Evolutionary conservation across 2,329 filamentous ascomycete genomes (phyloP), one percentile per base, ranked within the genome.

Genomic region (Cercospora janseana): DNA sequence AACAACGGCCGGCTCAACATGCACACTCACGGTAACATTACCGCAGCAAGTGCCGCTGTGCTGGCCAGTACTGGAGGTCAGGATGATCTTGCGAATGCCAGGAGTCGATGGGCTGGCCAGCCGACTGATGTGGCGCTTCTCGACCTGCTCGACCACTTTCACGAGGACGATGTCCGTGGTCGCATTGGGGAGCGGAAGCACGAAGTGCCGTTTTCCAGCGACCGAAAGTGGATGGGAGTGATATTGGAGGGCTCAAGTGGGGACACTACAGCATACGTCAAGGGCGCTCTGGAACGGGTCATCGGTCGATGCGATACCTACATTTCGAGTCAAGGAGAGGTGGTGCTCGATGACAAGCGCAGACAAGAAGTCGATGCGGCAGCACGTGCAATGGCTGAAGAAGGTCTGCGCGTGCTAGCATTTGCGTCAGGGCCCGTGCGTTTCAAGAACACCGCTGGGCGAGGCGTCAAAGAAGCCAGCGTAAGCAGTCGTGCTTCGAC

Each of bases 141-240:
- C 41, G 93, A 98, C 70, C 76, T 98, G 44, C 76, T 98, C 26
- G 94, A 98, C 71, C 81, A 83, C 18, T 93, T 95, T 66, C 87
- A 87, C 52, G 92, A 96, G 68, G 88, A 95, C 58, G 93, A 98
- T 70, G 83, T 94, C 37, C 85, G 94, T 54, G 86, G 93, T 38
- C 85, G 87, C 7, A 82, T 95, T 46, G 90, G 90, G n/a, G 79
- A 80, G 24, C 86, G 92, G 41, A 81, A 86, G 24, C 83, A 83
- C 34, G 93, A 98, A 69, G 91, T 88, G 0, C 91, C 93, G 0
- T 98, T 98, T 70, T 97, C 92, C 67, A 98, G 93, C 1, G 90
- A 95, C 66, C 82, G 92, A 50, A 98, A 98, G 70, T 98, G 92
- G 92, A 98, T 98, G 94, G 94, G 94, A 26, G 91, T 96, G 21